phyloP scores from a whole-genome alignment of 148 eudicot species.

The Agrostemma githago region DNA sequence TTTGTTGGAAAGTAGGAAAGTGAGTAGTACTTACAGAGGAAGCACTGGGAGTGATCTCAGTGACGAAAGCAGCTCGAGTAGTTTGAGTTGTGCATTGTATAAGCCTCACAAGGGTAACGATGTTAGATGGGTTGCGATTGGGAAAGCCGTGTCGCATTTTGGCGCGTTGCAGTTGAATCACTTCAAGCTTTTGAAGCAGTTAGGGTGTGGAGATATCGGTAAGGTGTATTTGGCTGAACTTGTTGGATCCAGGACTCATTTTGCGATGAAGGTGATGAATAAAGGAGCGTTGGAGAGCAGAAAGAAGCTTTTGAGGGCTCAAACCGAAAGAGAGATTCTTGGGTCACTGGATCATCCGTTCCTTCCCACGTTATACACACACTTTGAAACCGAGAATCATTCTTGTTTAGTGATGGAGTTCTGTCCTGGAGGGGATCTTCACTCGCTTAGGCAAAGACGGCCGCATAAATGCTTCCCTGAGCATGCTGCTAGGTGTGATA shows the following conservation, averaged over 20 bases:
- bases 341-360: conserved; percentile 80
- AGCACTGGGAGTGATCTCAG: conserved; percentile 59
- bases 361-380: conserved; percentile 73
- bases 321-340: conserved; percentile 74
- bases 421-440: conserved; percentile 84
- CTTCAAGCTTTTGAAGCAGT: conserved; percentile 70
- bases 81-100: conserved; percentile 40
- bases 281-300: conserved; percentile 70
- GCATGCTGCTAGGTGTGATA: conserved; percentile 64
- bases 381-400: conserved; percentile 72
- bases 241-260: conserved; percentile 55
- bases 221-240: conserved; percentile 88
- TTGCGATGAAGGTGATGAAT: conserved; percentile 90
- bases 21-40: conserved; percentile 46
- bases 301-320: conserved; percentile 70
- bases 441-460: conserved; percentile 72
- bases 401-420: conserved; percentile 87
- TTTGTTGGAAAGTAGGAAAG: not conserved
- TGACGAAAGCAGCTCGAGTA: conserved; percentile 66
- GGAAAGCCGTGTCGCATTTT: conserved; percentile 16
- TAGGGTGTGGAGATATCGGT: conserved; percentile 91
- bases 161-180: conserved; percentile 64
- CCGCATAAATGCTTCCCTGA: conserved; percentile 66
- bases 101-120: conserved; percentile 74
- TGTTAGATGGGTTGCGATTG: conserved; percentile 38